Evolutionary conservation across 768 basidiomycete genomes (phyloP).

Genomic region (Russula vinacea): DNA sequence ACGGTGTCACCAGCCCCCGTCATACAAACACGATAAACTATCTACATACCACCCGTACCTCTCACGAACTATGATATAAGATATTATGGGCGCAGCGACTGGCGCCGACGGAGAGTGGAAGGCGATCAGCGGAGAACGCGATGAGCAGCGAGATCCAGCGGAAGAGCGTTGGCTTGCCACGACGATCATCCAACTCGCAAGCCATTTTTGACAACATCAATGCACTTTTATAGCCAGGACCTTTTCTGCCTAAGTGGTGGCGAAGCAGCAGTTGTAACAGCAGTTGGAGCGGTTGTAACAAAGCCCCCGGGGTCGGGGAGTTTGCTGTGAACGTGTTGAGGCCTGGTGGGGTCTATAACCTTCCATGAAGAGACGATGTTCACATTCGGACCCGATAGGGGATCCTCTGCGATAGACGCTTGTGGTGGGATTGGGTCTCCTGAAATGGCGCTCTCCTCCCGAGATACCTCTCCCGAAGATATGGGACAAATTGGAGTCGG

Average conservation of each 20-base stretch:
- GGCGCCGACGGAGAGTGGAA: neutral
- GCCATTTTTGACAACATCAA: neutral
- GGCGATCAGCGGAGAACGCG: neutral
- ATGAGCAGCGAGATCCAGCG: no score
- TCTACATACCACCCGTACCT: neutral
- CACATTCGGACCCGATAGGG: no score
- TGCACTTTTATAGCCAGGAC: constrained; percentile 1
- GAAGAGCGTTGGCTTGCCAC: no score
- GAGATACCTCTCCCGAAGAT: neutral
- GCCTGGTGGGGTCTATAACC: neutral
- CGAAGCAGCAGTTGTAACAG: neutral
- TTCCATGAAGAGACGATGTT: no score
- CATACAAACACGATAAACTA: neutral
- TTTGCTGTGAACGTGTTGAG: neutral
- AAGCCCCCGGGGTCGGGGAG: neutral
- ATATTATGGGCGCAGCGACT: neutral
- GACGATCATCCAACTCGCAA: no score
- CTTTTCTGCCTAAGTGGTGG: neutral
- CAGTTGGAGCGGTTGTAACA: no score
- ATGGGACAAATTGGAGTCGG: neutral
- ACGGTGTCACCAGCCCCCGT: neutral
- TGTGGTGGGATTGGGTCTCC: neutral
- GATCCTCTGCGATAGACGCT: no score
- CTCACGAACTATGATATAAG: neutral
- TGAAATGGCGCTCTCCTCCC: neutral